These are phyloP conservation scores for Cadophora luteo-olivacea DNA, from an alignment of 2,329 filamentous ascomycete species.

Conservation along the genomic window DNA sequence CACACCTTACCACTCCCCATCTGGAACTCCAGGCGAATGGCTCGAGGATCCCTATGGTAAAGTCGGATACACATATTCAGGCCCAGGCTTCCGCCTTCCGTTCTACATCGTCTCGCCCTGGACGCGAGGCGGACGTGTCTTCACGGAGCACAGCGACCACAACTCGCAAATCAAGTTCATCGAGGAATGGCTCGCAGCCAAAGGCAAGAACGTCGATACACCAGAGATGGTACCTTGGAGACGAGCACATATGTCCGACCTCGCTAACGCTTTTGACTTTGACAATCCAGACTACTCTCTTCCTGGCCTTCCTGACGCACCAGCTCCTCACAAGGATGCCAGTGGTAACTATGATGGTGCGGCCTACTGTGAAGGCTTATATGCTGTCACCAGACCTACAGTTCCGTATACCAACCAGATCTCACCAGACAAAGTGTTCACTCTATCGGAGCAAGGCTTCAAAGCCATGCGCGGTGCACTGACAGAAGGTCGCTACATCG, in stretches of 20 bases:
- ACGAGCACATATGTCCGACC: conserved; percentile 54
- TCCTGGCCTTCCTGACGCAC: conserved; percentile 52
- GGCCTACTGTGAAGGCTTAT: conserved; percentile 51
- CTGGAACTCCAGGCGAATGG: conserved; percentile 59
- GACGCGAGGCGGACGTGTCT: conserved; percentile 59
- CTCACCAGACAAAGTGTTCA: conserved; percentile 44
- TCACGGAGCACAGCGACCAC: conserved; percentile 61
- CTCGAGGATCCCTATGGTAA: conserved; percentile 52
- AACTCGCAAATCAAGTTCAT: conserved; percentile 61
- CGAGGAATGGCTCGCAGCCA: conserved; percentile 55
- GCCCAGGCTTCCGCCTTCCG: conserved; percentile 55
- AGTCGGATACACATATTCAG: conserved; percentile 51
- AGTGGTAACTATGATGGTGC: conserved; percentile 54
- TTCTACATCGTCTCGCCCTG: conserved; percentile 62
- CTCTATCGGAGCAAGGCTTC: conserved; percentile 58
- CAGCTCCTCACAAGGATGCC: conserved; percentile 50
- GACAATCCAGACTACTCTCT: conserved; percentile 54
- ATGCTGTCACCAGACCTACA: conserved; percentile 47
- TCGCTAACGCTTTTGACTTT: conserved; percentile 56
- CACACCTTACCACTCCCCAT: conserved; percentile 56
- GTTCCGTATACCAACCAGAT: conserved; percentile 55
- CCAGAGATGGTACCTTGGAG: conserved; percentile 54
- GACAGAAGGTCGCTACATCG: conserved; percentile 61
- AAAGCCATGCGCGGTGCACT: conserved; percentile 58
- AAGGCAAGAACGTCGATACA: conserved; percentile 49